These are phyloP conservation scores for Gymnopus androsaceus DNA, from an alignment of 1,284 basidiomycete genomes.

Conservation along the genomic window DNA sequence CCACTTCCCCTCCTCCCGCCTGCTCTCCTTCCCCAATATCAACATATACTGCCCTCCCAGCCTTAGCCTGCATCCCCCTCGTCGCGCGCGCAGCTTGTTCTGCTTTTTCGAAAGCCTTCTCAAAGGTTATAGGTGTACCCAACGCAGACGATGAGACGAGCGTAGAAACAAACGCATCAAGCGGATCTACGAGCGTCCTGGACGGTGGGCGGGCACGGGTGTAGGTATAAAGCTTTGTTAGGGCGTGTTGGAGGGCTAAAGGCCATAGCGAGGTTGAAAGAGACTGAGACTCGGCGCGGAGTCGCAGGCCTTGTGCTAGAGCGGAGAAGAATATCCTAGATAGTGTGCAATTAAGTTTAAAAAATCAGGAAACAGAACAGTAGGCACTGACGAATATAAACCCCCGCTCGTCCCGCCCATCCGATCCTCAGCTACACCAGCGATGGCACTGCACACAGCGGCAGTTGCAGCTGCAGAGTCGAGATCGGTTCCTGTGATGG, in stretches of 20 bases:
- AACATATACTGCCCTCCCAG: slow-evolving; percentile 85
- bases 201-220: slow-evolving; percentile 88
- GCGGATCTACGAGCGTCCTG: slow-evolving; percentile 88
- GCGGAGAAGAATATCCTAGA: slow-evolving; percentile 86
- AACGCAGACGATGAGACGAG: slow-evolving; percentile 27
- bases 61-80: slow-evolving; percentile 78
- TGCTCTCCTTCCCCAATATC: slow-evolving; percentile 63
- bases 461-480: slow-evolving; percentile 21
- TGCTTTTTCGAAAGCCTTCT: slow-evolving; percentile 63
- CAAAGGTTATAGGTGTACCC: slow-evolving; percentile 32
- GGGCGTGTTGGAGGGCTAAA: slow-evolving; percentile 59
- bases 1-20: slow-evolving; percentile 64
- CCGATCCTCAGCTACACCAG: slow-evolving; percentile 76
- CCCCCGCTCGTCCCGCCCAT: slow-evolving; percentile 96
- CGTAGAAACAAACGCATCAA: slow-evolving; percentile 76
- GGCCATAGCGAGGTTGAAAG: slow-evolving; percentile 52
- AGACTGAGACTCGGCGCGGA: too few species aligned
- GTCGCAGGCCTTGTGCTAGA: slow-evolving; percentile 76
- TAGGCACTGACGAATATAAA: slow-evolving; percentile 74
- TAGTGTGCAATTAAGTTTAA: too few species aligned
- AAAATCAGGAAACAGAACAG: neutral
- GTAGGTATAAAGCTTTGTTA: slow-evolving; percentile 80
- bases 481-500: slow-evolving; percentile 37
- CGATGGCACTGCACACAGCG: slow-evolving; percentile 52
- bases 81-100: slow-evolving; percentile 74